Conservation (phyloP, 2,329 filamentous ascomycete species). For the Bipolaris oryzae region DNA sequence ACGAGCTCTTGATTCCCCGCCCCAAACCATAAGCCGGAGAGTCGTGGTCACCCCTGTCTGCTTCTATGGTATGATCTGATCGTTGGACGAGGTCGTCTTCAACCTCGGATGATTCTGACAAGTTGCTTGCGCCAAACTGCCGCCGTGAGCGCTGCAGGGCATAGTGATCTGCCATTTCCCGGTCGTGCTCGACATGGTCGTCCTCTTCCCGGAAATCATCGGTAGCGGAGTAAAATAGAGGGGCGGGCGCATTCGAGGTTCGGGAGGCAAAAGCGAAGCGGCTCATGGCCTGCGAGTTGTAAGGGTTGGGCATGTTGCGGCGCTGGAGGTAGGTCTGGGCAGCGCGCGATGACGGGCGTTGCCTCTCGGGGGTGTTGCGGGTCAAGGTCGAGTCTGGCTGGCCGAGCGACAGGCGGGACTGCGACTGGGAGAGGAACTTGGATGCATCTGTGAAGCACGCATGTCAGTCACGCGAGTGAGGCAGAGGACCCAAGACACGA, state of each 20-base stretch:
- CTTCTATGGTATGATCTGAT: conserved; percentile 59
- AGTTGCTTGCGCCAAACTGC: conserved; percentile 81
- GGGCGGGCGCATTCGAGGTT: conserved; percentile 77
- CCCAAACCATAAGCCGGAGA: conserved; percentile 49
- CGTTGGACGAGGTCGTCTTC: conserved; percentile 67
- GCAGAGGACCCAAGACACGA: conserved; percentile 32
- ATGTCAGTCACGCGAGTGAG: conserved; percentile 53
- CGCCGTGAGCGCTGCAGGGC: conserved; percentile 87
- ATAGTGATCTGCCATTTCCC: conserved; percentile 92
- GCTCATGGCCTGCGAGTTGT: conserved; percentile 70
- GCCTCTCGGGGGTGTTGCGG: conserved; percentile 56
- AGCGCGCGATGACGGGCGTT: conserved; percentile 54
- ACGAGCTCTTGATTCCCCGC: conserved; percentile 63
- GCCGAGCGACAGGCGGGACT: conserved; percentile 82
- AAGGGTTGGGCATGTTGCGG: conserved; percentile 70
- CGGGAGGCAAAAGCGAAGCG: conserved; percentile 82
- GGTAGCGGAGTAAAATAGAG: conserved; percentile 90
- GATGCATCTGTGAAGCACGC: conserved; percentile 76
- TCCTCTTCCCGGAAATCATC: conserved; percentile 93
- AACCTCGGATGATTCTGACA: conserved; percentile 84
- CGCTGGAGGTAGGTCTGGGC: conserved; percentile 59
- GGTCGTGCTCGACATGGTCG: conserved; percentile 86
- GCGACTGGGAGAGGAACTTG: conserved; percentile 95
- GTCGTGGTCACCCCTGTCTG: conserved; percentile 50
- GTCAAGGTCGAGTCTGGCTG: conserved; percentile 55